Base-by-base conservation (phyloP, 2,329 filamentous ascomycete genomes). In the Chaetoscypha palmicola region DNA sequence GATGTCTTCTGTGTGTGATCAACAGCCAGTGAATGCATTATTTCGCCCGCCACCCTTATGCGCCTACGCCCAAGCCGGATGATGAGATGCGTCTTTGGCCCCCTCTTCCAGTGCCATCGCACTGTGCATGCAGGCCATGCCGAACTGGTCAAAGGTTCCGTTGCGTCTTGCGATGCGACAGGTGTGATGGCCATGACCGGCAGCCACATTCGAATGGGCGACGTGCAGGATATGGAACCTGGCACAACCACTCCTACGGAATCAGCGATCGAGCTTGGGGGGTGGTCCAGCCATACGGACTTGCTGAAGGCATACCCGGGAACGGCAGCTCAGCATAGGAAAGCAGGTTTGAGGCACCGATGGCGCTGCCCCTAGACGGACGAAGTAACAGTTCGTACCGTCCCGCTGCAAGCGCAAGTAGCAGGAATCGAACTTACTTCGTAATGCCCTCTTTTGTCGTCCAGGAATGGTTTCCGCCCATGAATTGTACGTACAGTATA, bases 201-300 rank as follows among this genome's bases (percentile, higher is more conserved):
- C 24, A 7, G 24, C 24, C 24, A 28, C 7, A 28, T 12, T 20
- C 11, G 23, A 37, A 37, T 16, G 11, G 19, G 9, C 34, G 34
- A 37, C 11, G 34, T 37, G 34, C 34, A 37, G 12, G 16, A 21
- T 8, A 12, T 12, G 21, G 17, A 37, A 37, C 17, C 34, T 37
- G 21, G 34, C 34, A 37, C 21, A 22, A 37, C 34, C 34, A 37
- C 19, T 37, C 21, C 34, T 22, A 21, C 34, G 34, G 34, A 21
- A 11, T 19, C 34, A 23, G 20, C 34, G 19, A 19, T 12, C 34
- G 11, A 22, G 11, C 11, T 20, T 12, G 11, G 8, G 16, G 20
- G 11, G 17, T 10, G 11, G 7, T 3, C 8, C 34, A 12, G 34
- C 17, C 20, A 23, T 19, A 20, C 12, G 20, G n/a, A 11, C 17